Percentiles rank a stretch among this genome's conserved stretches.
phyloP scores from a whole-genome alignment of 176 grass and related monocot genomes.

The Ampelocalamus luodianensis region DNA sequence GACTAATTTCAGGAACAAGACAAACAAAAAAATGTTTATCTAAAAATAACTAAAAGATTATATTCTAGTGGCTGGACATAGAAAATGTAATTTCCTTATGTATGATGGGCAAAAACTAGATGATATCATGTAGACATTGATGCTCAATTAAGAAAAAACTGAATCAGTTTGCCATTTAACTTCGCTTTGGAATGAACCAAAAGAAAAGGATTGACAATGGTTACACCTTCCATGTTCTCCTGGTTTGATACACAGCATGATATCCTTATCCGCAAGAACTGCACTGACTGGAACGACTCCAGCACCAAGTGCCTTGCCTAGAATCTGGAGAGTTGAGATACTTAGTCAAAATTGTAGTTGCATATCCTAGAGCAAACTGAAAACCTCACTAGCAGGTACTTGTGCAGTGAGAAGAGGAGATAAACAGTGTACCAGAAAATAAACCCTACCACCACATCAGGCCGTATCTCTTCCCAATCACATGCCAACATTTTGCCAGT shows the following conservation, averaged over 20 bases:
- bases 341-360: constrained; percentile 4
- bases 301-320: constrained; percentile 96
- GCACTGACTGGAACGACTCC: constrained; percentile 96
- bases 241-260: constrained; percentile 96
- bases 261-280: constrained; percentile 93
- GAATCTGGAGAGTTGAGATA: constrained; percentile 59
- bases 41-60: neutral
- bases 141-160: neutral
- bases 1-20: constrained; percentile 3
- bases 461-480: constrained; percentile 85
- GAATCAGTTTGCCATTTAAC: neutral
- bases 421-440: constrained; percentile 5
- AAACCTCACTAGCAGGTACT: constrained; percentile 21
- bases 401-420: constrained; percentile 1
- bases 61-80: neutral
- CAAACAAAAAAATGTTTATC: neutral
- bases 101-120: neutral
- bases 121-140: neutral
- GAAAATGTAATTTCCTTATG: neutral
- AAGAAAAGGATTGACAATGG: neutral
- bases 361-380: constrained; percentile 14
- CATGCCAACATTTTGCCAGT: constrained; percentile 93
- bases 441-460: constrained; percentile 88
- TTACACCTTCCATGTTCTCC: constrained; percentile 95
- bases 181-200: neutral